Percentiles rank a stretch among this genome's conserved stretches.
Conservation (phyloP, 768 basidiomycete genomes). For the Lyophyllum shimeji region DNA sequence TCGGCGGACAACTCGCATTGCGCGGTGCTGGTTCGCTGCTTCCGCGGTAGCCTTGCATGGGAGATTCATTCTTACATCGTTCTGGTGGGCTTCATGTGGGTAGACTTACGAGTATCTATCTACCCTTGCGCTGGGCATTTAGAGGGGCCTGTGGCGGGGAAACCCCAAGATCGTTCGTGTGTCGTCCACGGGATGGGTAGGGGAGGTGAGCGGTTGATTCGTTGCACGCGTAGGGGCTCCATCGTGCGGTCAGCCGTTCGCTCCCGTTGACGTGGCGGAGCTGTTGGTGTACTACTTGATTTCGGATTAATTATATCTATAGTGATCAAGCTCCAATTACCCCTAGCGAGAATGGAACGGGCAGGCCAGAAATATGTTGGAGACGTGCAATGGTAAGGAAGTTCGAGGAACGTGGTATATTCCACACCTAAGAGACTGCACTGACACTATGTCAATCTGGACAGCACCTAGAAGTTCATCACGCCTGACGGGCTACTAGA, state of each 20-base stretch:
- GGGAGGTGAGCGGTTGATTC: background rate
- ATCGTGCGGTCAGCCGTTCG: background rate
- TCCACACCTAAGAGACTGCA: no score
- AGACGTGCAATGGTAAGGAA: no score
- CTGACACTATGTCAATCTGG: no score
- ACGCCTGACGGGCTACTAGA: no score
- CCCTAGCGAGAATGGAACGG: background rate
- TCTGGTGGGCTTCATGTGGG: background rate
- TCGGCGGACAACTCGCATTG: constrained; percentile 78
- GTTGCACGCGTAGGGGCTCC: background rate
- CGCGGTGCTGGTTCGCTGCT: constrained; percentile 83
- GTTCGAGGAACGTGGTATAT: no score
- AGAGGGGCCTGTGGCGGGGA: background rate
- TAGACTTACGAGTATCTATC: background rate
- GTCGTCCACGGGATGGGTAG: background rate
- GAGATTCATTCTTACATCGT: background rate
- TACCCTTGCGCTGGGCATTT: background rate
- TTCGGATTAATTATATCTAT: background rate
- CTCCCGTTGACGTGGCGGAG: background rate
- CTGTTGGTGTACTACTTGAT: background rate
- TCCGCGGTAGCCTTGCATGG: constrained; percentile 51
- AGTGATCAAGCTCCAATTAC: background rate
- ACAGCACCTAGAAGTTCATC: no score
- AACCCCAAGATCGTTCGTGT: background rate
- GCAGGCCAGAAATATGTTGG: no score